Evolutionary conservation across 176 grass and related monocot genomes (phyloP), one percentile per base, ranked within the genome.

Genomic region (Hordeum vulgare): DNA sequence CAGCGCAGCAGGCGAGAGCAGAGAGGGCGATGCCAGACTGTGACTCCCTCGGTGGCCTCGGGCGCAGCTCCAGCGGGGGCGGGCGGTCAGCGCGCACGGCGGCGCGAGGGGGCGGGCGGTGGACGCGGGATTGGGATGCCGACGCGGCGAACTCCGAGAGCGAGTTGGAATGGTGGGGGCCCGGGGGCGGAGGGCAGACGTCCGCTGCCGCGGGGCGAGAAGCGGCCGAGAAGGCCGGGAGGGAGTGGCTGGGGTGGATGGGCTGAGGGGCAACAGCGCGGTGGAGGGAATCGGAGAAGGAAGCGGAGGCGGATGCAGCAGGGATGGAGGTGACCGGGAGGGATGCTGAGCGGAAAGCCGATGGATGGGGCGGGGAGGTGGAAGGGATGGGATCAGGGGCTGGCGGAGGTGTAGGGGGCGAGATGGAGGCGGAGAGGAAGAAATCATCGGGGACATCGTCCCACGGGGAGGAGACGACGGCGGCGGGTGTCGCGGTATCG

Each of bases 41-140:
- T 1, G 91, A 91, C 47, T 91, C 94, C 57, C 89, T 88, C 10
- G 84, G 49, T 17, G 94, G 94, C 10, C 91, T 89, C 18, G 94
- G 89, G 14, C 91, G 94, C 37, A 97, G 74, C 45, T 90, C 91
- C 79, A 97, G 90, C 33, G 94, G 84, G 12, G 90, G 79, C 4
- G 94, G 94, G 26, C 89, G 82, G 33, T 39, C 76, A 2, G 29
- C 45, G 71, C 92, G 53, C 17, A 93, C 61, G 3, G 78, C 69
- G 41, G 81, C 7, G 61, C 89, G 86, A 25, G 8, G 6, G 17
- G 89, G 82, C 1, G 86, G 90, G 42, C 56, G 82, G 83, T 90
- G 79, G 7, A 87, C 67, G 49, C 24, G 37, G 11, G 39, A 47
- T 5, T 44, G 31, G 36, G 80, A 66, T 59, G 80, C 35, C 25